These are phyloP conservation scores for Venturia nashicola DNA, from an alignment of 2,329 filamentous ascomycete species.

Conservation along the genomic window DNA sequence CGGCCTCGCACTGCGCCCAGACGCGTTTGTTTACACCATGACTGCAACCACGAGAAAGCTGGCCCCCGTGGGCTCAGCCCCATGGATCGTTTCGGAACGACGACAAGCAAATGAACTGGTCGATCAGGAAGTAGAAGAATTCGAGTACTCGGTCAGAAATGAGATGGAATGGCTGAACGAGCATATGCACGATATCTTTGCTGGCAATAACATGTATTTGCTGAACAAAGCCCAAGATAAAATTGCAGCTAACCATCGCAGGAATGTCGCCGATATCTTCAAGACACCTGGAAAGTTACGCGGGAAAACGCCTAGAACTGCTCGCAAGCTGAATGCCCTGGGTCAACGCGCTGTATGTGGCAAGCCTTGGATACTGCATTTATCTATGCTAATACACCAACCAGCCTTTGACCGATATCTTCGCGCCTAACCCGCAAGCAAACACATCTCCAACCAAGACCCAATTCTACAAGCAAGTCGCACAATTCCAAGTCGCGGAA, in stretches of 20 bases:
- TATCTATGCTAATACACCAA: conserved; percentile 36
- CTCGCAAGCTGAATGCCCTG: conserved; percentile 44
- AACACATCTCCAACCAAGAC: conserved; percentile 36
- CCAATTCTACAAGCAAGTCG: conserved; percentile 39
- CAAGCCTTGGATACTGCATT: conserved; percentile 30
- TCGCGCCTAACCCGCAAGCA: conserved; percentile 36
- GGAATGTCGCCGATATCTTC: conserved; percentile 88
- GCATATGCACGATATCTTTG: conserved; percentile 93
- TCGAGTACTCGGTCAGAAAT: conserved; percentile 81
- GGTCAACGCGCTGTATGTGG: conserved; percentile 52
- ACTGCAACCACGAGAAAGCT: conserved; percentile 15
- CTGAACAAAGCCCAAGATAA: conserved; percentile 8
- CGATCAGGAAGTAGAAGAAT: conserved; percentile 79
- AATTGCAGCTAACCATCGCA: conserved; percentile 30
- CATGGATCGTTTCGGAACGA: conserved; percentile 81
- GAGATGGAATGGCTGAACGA: conserved; percentile 98
- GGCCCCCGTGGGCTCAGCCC: conserved; percentile 59
- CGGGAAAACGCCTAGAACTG: conserved; percentile 66
- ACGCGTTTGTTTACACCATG: conserved; percentile 12
- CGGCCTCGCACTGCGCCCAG: not conserved
- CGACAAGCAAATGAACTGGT: conserved; percentile 64
- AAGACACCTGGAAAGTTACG: conserved; percentile 80
- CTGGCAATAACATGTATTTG: conserved; percentile 71
- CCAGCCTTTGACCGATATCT: conserved; percentile 37
- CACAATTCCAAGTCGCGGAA: conserved; percentile 48